These are phyloP conservation scores for Kluyveromyces aestuarii DNA, from an alignment of 805 yeast species.

Conservation along the genomic window DNA sequence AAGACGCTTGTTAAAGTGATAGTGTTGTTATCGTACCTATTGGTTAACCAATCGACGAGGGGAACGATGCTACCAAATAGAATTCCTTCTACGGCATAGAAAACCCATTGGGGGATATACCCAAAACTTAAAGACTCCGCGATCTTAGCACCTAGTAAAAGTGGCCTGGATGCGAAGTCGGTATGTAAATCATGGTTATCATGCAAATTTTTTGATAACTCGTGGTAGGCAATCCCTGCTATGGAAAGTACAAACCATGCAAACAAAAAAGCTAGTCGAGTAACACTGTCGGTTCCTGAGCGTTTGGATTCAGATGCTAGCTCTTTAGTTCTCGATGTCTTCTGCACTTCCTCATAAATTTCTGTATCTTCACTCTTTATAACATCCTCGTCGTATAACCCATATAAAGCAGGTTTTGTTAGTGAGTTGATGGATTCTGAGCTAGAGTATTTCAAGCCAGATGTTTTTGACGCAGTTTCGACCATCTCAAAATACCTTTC, in stretches of 20 bases:
- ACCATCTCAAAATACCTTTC: neutral
- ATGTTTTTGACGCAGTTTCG: neutral
- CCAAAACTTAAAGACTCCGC: constrained; percentile 11
- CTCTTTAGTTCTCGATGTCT: constrained; percentile 5
- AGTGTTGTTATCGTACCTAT: constrained; percentile 8
- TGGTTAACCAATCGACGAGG: constrained; percentile 22
- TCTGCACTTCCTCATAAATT: constrained; percentile 25
- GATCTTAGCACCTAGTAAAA: constrained; percentile 28
- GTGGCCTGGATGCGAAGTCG: constrained; percentile 34
- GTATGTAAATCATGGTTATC: constrained; percentile 38
- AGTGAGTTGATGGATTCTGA: constrained; percentile 35
- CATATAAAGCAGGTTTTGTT: constrained; percentile 43
- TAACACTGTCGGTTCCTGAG: neutral
- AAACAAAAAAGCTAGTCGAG: constrained; percentile 2
- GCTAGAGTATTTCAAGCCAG: constrained; percentile 5
- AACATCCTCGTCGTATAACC: constrained; percentile 38
- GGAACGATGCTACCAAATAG: constrained; percentile 52
- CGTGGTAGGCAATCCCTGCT: constrained; percentile 47
- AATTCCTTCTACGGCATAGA: constrained; percentile 44
- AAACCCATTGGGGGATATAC: constrained; percentile 18
- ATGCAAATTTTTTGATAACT: constrained; percentile 43
- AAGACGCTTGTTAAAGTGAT: constrained; percentile 12
- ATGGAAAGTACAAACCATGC: constrained; percentile 26
- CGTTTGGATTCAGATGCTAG: constrained; percentile 1
- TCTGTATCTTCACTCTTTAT: constrained; percentile 24